A percentile compares a stretch with the other conserved stretches of the same genome.
Evolutionary conservation across 371 early-diverging fungal species (phyloP).

Genomic region (Zopfochytrium polystomum): DNA sequence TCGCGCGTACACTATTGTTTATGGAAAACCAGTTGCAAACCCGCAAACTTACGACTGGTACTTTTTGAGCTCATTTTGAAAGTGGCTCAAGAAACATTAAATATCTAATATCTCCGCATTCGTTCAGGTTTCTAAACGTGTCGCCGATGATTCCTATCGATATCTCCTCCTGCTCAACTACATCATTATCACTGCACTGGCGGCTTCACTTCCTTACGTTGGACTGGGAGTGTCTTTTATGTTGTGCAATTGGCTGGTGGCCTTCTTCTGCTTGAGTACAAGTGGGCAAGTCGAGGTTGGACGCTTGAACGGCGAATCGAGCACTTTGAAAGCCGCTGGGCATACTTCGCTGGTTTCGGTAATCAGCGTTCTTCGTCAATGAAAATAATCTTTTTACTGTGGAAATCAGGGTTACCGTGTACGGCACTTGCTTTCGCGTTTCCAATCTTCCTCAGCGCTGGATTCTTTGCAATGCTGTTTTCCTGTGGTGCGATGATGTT

Average conservation of each 20-base stretch:
- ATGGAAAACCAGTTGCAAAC: constrained; percentile 17
- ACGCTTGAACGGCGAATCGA: constrained; percentile 29
- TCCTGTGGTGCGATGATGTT: constrained; percentile 32
- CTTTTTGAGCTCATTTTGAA: too few relatives aligned
- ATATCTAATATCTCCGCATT: neutral
- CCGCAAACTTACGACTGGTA: constrained; percentile 23
- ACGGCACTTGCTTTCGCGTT: constrained; percentile 36
- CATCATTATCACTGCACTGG: constrained; percentile 19
- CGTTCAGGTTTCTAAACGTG: constrained; percentile 17
- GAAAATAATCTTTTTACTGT: neutral
- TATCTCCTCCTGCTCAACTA: constrained; percentile 32
- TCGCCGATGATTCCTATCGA: constrained; percentile 35
- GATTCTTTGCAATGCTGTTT: constrained; percentile 43
- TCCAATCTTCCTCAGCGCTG: constrained; percentile 31
- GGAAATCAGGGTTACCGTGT: constrained; percentile 35
- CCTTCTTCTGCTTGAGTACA: constrained; percentile 44
- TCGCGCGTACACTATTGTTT: constrained; percentile 25
- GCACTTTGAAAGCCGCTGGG: constrained; percentile 39
- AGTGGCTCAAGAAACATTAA: constrained; percentile 13
- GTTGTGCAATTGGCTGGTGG: constrained; percentile 23
- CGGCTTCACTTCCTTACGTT: too few relatives aligned
- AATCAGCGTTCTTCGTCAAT: constrained; percentile 1
- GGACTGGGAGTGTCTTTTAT: constrained; percentile 25
- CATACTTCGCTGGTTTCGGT: constrained; percentile 47
- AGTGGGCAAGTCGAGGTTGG: constrained; percentile 35